Conservation (phyloP, 306 rosid genomes). For the Vicia faba region DNA sequence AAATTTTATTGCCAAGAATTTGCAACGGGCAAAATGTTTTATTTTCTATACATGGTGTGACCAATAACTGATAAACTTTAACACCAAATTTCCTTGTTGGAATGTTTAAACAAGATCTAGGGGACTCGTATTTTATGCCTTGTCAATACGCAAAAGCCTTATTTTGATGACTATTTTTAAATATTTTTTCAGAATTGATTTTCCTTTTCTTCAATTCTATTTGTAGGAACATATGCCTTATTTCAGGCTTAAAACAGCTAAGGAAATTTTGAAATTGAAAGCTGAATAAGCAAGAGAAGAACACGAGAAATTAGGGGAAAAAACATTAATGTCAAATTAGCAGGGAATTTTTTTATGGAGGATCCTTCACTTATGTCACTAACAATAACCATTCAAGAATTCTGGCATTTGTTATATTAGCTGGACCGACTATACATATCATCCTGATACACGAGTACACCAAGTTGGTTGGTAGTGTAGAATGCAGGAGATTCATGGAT, state of each 20-base stretch:
- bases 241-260: conserved; percentile 82
- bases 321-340: conserved; percentile 21
- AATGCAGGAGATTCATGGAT: conserved; percentile 30
- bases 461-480: conserved; percentile 30
- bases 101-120: conserved; percentile 19
- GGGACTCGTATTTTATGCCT: conserved; percentile 2
- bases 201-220: conserved; percentile 33
- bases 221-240: conserved; percentile 84
- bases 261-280: conserved; percentile 77
- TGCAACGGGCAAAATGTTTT: not conserved
- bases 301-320: conserved; percentile 18
- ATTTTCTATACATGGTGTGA: not conserved
- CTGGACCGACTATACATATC: not conserved
- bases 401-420: conserved; percentile 24
- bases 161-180: not conserved
- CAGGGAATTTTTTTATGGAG: conserved; percentile 8
- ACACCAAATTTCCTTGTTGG: not conserved
- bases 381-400: conserved; percentile 29
- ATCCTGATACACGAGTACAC: conserved; percentile 7
- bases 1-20: not conserved
- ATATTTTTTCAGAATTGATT: conserved; percentile 31
- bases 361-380: conserved; percentile 23
- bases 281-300: conserved; percentile 58
- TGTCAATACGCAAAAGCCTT: conserved; percentile 4
- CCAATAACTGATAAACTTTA: not conserved